Evolutionary conservation across 108 stramenopile species (phyloP), one percentile per base, ranked within the genome.

Genomic region (Nannochloropsis gaditana): DNA sequence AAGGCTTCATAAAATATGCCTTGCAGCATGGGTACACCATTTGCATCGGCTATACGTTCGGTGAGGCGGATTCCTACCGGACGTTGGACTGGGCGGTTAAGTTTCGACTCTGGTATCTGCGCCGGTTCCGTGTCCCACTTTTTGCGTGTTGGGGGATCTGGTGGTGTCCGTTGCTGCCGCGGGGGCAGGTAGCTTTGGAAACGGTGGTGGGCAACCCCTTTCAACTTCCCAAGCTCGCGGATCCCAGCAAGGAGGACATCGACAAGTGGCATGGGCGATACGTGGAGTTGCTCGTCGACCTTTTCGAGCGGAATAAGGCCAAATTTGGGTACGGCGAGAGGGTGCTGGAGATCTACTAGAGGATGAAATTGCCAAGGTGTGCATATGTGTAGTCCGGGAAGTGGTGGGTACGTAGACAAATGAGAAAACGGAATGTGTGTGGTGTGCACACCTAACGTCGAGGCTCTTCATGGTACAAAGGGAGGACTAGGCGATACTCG

Each of bases 181-280:
- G 59, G 59, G 59, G 59, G 59, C 59, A 73, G 59, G 59, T 73
- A n/a, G 59, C 59, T 15, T n/a, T 73, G 15, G 59, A 73, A n/a
- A 73, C 59, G n/a, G 59, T 73, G 19, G 59, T 73, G 15, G 59
- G 59, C 19, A 41, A 42, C 42, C 82, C 42, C 42, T 15, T 82
- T 43, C 41, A 17, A 9, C 42, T 82, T 2, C 82, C 82, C 82
- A 41, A 82, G 11, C 42, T 82, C 42, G 9, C 82, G 10, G 82
- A 82, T 41, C 82, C 82, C 42, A 82, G 42, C 42, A 9, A 41
- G 42, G 82, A 45, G 83, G 93, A 94, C 83, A 90, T 94, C 81
- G 92, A 93, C 86, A 90, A 93, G 80, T 94, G 92, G 91, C 94
- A 94, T 84, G 89, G 45, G 21, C 83, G 84, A n/a, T 94, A 94